A percentile compares a stretch with the other conserved stretches of the same genome.
These are phyloP conservation scores for Trichomonascaceae sp. DNA, from an alignment of 1,139 yeast genomes.

Conservation along the genomic window DNA sequence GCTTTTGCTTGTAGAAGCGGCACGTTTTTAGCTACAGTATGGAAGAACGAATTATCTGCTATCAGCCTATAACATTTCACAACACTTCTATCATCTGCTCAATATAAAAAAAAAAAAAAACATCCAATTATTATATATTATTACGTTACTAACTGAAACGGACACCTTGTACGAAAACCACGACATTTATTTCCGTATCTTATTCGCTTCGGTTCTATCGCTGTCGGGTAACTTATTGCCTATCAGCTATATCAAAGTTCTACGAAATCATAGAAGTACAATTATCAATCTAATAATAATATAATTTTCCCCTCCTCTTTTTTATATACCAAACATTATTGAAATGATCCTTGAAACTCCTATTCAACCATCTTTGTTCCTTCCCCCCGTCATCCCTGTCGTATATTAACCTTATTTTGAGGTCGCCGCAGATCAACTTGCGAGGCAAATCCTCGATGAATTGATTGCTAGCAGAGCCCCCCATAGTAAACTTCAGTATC, in stretches of 20 bases:
- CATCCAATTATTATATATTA: too few species aligned
- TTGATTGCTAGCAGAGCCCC: not conserved
- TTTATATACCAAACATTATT: not conserved
- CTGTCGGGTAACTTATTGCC: not conserved
- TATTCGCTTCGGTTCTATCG: too few species aligned
- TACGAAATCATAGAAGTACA: not conserved
- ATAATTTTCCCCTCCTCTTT: too few species aligned
- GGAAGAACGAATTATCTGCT: too few species aligned
- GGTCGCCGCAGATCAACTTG: not conserved
- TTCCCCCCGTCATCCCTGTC: not conserved
- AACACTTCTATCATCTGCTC: too few species aligned
- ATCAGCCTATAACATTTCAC: too few species aligned
- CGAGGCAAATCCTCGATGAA: not conserved
- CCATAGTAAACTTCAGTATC: not conserved
- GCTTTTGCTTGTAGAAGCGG: too few species aligned
- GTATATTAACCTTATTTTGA: not conserved
- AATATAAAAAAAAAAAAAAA: too few species aligned
- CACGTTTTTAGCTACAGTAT: too few species aligned
- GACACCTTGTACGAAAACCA: too few species aligned
- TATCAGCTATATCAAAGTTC: not conserved
- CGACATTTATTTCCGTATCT: too few species aligned
- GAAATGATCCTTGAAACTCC: not conserved
- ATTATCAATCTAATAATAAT: not conserved
- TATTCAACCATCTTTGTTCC: not conserved
- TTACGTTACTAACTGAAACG: too few species aligned